phyloP scores from a whole-genome alignment of 2,329 filamentous ascomycete species.

The Calonectria pseudoreteaudii region DNA sequence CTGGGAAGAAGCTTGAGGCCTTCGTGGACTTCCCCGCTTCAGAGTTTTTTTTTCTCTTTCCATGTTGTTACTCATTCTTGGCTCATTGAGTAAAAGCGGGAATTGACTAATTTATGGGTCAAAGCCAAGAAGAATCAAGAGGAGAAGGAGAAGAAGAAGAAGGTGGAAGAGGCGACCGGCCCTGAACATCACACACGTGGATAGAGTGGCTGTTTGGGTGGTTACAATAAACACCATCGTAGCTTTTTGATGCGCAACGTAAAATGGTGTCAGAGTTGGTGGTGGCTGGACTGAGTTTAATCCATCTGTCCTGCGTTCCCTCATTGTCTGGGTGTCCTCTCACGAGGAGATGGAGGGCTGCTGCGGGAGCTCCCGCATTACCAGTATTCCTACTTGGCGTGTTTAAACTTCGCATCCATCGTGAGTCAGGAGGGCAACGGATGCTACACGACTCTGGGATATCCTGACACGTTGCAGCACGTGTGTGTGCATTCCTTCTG shows the following conservation, averaged over 20 bases:
- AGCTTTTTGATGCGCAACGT: background rate
- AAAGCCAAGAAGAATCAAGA: background rate
- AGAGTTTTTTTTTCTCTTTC: background rate
- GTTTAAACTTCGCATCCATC: background rate
- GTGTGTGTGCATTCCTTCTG: background rate
- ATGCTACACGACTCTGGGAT: background rate
- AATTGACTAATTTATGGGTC: background rate
- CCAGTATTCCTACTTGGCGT: background rate
- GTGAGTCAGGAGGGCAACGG: background rate
- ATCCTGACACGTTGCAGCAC: background rate
- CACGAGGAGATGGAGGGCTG: background rate
- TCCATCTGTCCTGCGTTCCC: background rate
- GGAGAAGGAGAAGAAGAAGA: too few relatives aligned
- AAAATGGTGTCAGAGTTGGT: background rate
- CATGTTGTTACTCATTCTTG: background rate
- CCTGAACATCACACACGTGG: background rate
- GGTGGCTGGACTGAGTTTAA: background rate
- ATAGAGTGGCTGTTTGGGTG: background rate
- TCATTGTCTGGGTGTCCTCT: background rate
- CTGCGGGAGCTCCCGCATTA: conserved; percentile 13
- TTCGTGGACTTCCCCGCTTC: conserved; percentile 6
- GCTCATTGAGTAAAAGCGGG: background rate
- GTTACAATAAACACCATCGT: background rate
- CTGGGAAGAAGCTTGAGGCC: conserved; percentile 7
- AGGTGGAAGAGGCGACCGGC: background rate